Evolutionary conservation across 1,284 basidiomycete genomes (phyloP), one percentile per base, ranked within the genome.

Genomic region (Phellopilus nigrolimitatus): DNA sequence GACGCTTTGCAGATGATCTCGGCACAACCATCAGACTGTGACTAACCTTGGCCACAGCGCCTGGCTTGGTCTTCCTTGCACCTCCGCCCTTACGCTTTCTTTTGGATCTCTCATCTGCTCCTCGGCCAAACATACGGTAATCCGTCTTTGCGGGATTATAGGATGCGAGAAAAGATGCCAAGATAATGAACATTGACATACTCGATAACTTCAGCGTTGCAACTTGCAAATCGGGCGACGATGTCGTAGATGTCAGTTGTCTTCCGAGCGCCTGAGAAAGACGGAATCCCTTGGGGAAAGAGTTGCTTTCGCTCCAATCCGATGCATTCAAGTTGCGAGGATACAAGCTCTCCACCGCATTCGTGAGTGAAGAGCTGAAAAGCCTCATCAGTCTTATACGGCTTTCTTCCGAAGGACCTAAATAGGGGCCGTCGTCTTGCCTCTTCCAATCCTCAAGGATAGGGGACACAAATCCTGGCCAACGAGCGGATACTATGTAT

Each of bases 121-220:
- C 80, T 10, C 85, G 65, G 4, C 87, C 86, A 65, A 94, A 91
- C 74, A 94, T 84, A 25, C 86, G 73, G 57, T 91, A 51, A 64
- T 97, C 94, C 4, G 82, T 83, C 60, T 84, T 87, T 0, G 83
- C 66, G 0, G 93, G 92, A 64, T 97, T 97, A 53, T 87, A 90
- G 40, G 88, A 91, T 1, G 91, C 91, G 28, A 95, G 69, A 64
- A 87, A 97, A 0, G 87, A 79, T 0, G 92, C 88, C 6, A 95
- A 66, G 9, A 95, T 69, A 15, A 95, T 73, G 61, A 85, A 94
- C 57, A 86, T 86, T 10, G 80, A 81, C 66, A 86, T 72, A 0
- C 74, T 66, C 2, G 83, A 76, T 19, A 88, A 67, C n/a, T 59
- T 38, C 4, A 56, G 44, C 1, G 56, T 49, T 30, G 31, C 7